Evolutionary conservation across 768 basidiomycete genomes (phyloP).

Genomic region (Hirschioporus abietinus): DNA sequence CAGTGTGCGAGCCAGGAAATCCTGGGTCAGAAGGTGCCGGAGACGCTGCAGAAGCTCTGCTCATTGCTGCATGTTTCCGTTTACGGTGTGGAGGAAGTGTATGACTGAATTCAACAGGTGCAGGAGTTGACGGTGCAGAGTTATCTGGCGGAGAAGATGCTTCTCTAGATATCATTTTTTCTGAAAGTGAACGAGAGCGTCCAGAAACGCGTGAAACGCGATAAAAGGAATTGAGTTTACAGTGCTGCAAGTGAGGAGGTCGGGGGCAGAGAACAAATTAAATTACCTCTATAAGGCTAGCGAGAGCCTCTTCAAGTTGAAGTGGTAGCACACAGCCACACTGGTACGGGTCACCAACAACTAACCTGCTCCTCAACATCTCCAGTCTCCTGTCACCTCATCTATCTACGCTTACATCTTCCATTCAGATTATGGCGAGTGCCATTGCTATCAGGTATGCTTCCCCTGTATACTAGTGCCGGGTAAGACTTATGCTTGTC

Average conservation of each 20-base stretch:
- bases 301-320: too few species aligned
- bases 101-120: conserved; percentile 18
- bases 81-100: conserved; percentile 28
- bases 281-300: background rate
- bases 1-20: conserved; percentile 26
- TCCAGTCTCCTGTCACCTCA: background rate
- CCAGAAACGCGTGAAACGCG: conserved; percentile 3
- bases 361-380: background rate
- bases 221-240: background rate
- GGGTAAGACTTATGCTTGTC: conserved; percentile 17
- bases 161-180: conserved; percentile 15
- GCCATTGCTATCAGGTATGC: conserved; percentile 38
- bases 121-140: conserved; percentile 31
- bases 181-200: background rate
- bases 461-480: conserved; percentile 1
- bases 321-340: background rate
- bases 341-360: background rate
- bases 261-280: background rate
- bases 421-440: conserved; percentile 15
- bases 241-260: too few species aligned
- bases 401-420: background rate
- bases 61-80: conserved; percentile 47
- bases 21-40: conserved; percentile 53
- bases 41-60: conserved; percentile 37
- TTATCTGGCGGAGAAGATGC: conserved; percentile 21